Conservation (phyloP, 257 asterid genomes). For the Penstemon barbatus region DNA sequence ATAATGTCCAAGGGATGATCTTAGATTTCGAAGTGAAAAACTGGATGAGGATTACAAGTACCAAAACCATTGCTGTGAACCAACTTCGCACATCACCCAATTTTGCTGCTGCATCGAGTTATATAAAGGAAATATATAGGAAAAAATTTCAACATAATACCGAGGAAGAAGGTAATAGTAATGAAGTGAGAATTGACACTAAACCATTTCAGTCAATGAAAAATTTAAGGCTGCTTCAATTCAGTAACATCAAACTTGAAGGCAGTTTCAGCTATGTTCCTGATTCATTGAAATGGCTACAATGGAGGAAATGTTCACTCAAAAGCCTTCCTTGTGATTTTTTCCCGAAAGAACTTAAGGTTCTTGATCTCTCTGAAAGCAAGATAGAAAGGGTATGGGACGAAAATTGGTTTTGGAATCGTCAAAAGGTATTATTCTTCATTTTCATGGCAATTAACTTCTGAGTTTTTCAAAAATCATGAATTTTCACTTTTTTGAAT, state of each 20-base stretch:
- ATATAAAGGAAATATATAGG: constrained; percentile 27
- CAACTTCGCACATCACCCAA: constrained; percentile 24
- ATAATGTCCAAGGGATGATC: constrained; percentile 30
- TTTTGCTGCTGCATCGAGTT: constrained; percentile 25
- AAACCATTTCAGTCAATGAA: constrained; percentile 26
- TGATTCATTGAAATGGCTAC: constrained; percentile 34
- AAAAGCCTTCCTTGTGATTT: constrained; percentile 25
- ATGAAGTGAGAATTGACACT: constrained; percentile 9
- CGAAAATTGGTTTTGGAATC: constrained; percentile 10
- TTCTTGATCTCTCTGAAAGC: constrained; percentile 40
- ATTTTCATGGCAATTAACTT: background rate
- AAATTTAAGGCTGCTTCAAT: constrained; percentile 32
- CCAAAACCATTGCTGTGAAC: constrained; percentile 21
- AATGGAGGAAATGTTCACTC: constrained; percentile 33
- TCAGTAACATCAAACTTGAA: constrained; percentile 22
- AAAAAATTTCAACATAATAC: background rate
- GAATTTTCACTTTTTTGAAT: background rate
- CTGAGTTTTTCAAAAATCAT: background rate
- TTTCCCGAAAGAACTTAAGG: constrained; percentile 33
- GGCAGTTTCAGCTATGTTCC: constrained; percentile 29
- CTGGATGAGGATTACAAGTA: background rate
- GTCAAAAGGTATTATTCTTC: constrained; percentile 14
- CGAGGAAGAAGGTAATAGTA: background rate
- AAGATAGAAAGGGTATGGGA: constrained; percentile 32
- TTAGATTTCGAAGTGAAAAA: constrained; percentile 30